Base-by-base conservation (phyloP, 805 yeast species). In the Candida xiaguanensis region DNA sequence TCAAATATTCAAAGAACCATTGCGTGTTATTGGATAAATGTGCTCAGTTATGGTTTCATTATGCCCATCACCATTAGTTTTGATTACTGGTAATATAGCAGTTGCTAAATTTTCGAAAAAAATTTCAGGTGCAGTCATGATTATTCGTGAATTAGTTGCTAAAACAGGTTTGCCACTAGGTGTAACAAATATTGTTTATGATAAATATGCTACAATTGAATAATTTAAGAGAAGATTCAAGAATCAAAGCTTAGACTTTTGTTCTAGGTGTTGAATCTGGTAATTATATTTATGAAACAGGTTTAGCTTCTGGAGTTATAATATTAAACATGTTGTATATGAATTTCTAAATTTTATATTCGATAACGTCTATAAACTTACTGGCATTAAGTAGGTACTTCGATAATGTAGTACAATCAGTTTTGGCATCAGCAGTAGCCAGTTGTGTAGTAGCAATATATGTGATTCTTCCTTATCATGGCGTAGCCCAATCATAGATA, bases 31-130 rank as follows among this genome's bases (percentile, higher is more conserved):
- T 43, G 88, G 82, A 12, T 83, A 88, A 17, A 84, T 83, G 51
- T 78, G 84, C 77, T 90, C 91, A 18, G 90, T 87, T 31, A 83
- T 83, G 91, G 85, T 85, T 49, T 83, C 83, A 8, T 67, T 79
- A 49, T 79, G 85, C 85, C 70, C 80, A 19, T 63, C 80, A 40
- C 85, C 85, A 6, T 67, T 80, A 47, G 65, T 75, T 11, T 67
- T 80, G 43, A 83, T 75, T 34, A 81, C 88, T 16, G 91, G 91
- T 47, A 84, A 83, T 68, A 78, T 88, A 29, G 73, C 77, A 55
- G 56, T 82, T 53, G 62, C 78, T 68, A 57, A 82, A 72, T 73
- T 73, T 2, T 61, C 85, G 38, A 90, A 83, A 66, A 63, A 86
- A 41, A 87, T 83, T 44, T 90, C 91, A n/a, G 89, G 89, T 39